Conservation (phyloP, 2,329 filamentous ascomycete species). For the Alternaria hordeiaustralica region DNA sequence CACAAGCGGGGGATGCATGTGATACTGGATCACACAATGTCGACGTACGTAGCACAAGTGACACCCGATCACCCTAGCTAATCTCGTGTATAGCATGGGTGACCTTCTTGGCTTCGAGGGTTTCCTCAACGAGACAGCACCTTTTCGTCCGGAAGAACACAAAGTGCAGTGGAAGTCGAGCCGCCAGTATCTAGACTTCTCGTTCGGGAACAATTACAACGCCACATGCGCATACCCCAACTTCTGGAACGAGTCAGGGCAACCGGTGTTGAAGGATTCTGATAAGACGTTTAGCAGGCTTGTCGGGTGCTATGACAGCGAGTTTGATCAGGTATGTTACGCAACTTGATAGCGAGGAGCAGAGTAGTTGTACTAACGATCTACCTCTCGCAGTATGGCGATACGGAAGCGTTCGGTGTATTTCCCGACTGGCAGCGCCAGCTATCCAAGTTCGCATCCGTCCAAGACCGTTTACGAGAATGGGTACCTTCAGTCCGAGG, state of each 20-base stretch:
- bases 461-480: slow-evolving; percentile 70
- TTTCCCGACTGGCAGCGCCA: slow-evolving; percentile 57
- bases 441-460: slow-evolving; percentile 69
- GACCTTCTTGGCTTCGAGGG: not conserved
- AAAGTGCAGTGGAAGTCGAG: not conserved
- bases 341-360: not conserved
- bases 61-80: not conserved
- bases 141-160: not conserved
- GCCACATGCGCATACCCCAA: not conserved
- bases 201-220: not conserved
- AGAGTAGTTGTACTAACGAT: not conserved
- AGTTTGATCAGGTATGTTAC: not conserved
- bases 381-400: not conserved
- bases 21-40: slow-evolving; percentile 69
- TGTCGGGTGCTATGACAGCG: not conserved
- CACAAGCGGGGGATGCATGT: slow-evolving; percentile 70
- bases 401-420: not conserved
- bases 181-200: not conserved
- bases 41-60: slow-evolving; percentile 50
- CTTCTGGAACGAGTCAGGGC: not conserved
- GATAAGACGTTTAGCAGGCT: not conserved
- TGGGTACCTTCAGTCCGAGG: slow-evolving; percentile 66
- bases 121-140: not conserved
- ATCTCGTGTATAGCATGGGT: not conserved
- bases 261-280: not conserved